A percentile compares a stretch with the other conserved stretches of the same genome.
Evolutionary conservation across 352 stramenopile species (phyloP).

Genomic region (Globisporangium acanthophoron): DNA sequence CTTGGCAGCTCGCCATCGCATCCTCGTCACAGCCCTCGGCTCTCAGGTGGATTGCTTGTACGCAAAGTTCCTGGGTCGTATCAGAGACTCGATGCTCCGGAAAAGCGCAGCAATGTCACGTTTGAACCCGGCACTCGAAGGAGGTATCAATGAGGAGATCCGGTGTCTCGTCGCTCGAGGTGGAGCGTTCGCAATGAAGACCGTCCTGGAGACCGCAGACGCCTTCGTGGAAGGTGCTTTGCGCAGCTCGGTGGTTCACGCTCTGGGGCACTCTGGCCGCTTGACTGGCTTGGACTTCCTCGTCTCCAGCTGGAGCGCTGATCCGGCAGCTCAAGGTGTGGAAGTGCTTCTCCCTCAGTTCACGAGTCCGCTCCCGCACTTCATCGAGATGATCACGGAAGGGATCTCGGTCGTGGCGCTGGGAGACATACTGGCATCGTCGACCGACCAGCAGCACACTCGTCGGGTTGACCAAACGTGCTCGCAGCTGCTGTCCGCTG

Average conservation of each 20-base stretch:
- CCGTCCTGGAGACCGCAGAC: constrained; percentile 37
- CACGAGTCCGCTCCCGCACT: constrained; percentile 36
- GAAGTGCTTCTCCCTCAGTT: constrained; percentile 17
- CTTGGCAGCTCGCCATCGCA: constrained; percentile 28
- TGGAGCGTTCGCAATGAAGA: constrained; percentile 32
- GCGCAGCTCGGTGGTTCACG: constrained; percentile 34
- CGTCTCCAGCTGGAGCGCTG: constrained; percentile 34
- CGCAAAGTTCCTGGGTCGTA: constrained; percentile 31
- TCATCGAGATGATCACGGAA: constrained; percentile 60
- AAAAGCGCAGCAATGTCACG: constrained; percentile 5
- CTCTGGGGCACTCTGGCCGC: constrained; percentile 39
- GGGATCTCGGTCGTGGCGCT: constrained; percentile 40
- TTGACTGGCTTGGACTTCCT: constrained; percentile 58
- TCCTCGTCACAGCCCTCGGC: constrained; percentile 31
- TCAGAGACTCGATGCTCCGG: constrained; percentile 24
- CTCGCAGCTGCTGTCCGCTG: constrained; percentile 48
- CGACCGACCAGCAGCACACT: constrained; percentile 48
- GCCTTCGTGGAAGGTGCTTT: constrained; percentile 29
- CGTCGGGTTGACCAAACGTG: constrained; percentile 63
- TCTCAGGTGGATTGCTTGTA: constrained; percentile 46
- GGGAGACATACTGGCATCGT: constrained; percentile 44
- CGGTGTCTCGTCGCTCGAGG: constrained; percentile 26
- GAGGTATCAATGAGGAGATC: constrained; percentile 46
- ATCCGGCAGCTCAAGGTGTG: neutral
- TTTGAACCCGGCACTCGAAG: constrained; percentile 34